phyloP scores from a whole-genome alignment of 805 yeast genomes.

The Priceomyces melissophilus region DNA sequence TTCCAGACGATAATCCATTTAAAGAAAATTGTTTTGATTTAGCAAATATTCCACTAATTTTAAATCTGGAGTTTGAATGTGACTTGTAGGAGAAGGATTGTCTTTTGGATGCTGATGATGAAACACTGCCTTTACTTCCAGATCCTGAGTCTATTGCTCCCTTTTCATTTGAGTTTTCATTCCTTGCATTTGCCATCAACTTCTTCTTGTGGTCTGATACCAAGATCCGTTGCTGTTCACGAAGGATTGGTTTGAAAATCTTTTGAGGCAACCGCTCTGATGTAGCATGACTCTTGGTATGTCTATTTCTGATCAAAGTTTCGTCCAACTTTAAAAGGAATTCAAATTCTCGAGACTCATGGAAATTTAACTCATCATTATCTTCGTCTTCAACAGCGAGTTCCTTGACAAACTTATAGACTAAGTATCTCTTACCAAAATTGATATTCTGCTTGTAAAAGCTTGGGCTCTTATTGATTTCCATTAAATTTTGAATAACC shows the following conservation, averaged over 20 bases:
- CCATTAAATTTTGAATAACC: constrained; percentile 77
- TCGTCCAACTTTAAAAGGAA: constrained; percentile 49
- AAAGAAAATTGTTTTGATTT: constrained; percentile 62
- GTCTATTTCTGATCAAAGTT: constrained; percentile 27
- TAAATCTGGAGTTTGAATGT: constrained; percentile 40
- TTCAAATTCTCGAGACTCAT: constrained; percentile 45
- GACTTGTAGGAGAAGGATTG: constrained; percentile 40
- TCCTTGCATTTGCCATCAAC: constrained; percentile 11
- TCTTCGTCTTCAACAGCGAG: constrained; percentile 35
- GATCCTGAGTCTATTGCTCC: constrained; percentile 10
- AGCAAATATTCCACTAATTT: constrained; percentile 54
- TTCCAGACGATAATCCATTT: constrained; percentile 28
- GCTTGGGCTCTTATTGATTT: constrained; percentile 62
- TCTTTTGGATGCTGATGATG: constrained; percentile 24
- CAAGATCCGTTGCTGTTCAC: constrained; percentile 31
- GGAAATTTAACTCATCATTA: constrained; percentile 17
- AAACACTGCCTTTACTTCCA: constrained; percentile 16
- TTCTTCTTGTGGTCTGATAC: constrained; percentile 31
- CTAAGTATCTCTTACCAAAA: constrained; percentile 65
- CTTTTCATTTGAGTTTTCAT: constrained; percentile 9
- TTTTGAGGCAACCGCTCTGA: constrained; percentile 22
- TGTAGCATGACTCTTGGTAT: constrained; percentile 32
- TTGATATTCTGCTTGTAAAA: constrained; percentile 70
- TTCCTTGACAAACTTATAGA: constrained; percentile 37
- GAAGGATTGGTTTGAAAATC: constrained; percentile 28